A percentile compares a stretch with the other conserved stretches of the same genome.
These are phyloP conservation scores for Ambispora gerdemannii DNA, from an alignment of 192 early-diverging fungal genomes.

Conservation along the genomic window DNA sequence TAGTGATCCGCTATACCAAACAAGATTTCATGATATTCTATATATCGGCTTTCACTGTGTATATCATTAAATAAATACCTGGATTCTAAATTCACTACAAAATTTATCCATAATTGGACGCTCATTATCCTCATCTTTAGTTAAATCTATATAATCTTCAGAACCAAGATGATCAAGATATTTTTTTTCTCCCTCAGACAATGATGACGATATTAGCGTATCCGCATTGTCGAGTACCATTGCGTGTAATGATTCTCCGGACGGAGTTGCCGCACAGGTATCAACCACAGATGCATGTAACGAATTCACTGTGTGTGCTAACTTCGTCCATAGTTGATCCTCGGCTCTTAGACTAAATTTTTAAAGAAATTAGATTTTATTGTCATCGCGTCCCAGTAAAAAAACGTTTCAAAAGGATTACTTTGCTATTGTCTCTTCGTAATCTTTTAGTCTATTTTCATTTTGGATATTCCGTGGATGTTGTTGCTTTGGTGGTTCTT, in stretches of 20 bases:
- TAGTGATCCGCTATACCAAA: too few relatives aligned
- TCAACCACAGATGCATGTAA: constrained; percentile 23
- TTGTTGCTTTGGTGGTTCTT: constrained; percentile 22
- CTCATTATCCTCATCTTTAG: neutral
- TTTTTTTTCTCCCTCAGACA: constrained; percentile 28
- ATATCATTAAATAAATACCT: too few relatives aligned
- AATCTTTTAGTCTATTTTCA: constrained; percentile 31
- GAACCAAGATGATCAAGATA: constrained; percentile 28
- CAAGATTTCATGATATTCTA: too few relatives aligned
- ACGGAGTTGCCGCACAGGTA: neutral
- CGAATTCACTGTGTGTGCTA: constrained; percentile 10
- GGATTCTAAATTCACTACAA: too few relatives aligned
- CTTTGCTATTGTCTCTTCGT: constrained; percentile 32
- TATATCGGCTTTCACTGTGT: too few relatives aligned
- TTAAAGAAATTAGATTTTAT: neutral
- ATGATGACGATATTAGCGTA: constrained; percentile 13
- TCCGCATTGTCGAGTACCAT: neutral
- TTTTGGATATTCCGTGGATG: constrained; percentile 45
- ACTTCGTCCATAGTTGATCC: constrained; percentile 11
- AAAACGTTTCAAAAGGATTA: neutral
- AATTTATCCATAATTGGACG: too few relatives aligned
- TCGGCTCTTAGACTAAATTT: constrained; percentile 27
- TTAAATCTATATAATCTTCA: constrained; percentile 3
- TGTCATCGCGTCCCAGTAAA: neutral
- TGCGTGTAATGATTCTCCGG: too few relatives aligned